phyloP scores from a whole-genome alignment of 495 filamentous ascomycete species.

The Chlorociboria aeruginascens region DNA sequence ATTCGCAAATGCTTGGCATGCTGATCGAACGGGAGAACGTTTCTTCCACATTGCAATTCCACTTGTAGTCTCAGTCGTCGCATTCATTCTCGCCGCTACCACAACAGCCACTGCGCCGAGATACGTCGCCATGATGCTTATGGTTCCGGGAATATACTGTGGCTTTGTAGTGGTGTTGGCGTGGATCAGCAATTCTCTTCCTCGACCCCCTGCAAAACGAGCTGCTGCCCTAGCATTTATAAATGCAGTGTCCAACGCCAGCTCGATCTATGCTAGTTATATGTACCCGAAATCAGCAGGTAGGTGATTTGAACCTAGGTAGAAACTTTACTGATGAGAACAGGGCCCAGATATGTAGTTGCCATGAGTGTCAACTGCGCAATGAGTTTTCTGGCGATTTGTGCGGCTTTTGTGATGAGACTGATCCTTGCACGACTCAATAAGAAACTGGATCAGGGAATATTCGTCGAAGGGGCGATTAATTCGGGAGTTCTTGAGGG shows the following conservation, averaged over 20 bases:
- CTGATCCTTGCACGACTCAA: constrained; percentile 59
- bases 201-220: constrained; percentile 74
- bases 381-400: constrained; percentile 53
- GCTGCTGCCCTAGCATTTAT: constrained; percentile 72
- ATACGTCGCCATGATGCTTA: constrained; percentile 78
- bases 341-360: constrained; percentile 39
- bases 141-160: constrained; percentile 54
- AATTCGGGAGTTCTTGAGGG: constrained; percentile 42
- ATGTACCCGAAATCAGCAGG: constrained; percentile 44
- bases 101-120: constrained; percentile 52
- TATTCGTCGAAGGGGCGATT: constrained; percentile 31
- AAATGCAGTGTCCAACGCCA: constrained; percentile 67
- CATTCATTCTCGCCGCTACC: constrained; percentile 64
- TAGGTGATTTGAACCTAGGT: background rate
- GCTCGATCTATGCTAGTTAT: constrained; percentile 66
- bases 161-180: constrained; percentile 63
- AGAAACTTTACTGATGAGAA: constrained; percentile 23
- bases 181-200: constrained; percentile 72
- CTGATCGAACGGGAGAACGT: constrained; percentile 62
- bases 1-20: constrained; percentile 64
- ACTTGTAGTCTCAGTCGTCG: constrained; percentile 52
- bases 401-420: constrained; percentile 50
- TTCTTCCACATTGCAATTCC: constrained; percentile 66
- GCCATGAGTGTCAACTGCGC: constrained; percentile 68
- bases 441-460: constrained; percentile 52